These are phyloP conservation scores for Thraustotheca clavata DNA, from an alignment of 352 stramenopile genomes.

Conservation along the genomic window DNA sequence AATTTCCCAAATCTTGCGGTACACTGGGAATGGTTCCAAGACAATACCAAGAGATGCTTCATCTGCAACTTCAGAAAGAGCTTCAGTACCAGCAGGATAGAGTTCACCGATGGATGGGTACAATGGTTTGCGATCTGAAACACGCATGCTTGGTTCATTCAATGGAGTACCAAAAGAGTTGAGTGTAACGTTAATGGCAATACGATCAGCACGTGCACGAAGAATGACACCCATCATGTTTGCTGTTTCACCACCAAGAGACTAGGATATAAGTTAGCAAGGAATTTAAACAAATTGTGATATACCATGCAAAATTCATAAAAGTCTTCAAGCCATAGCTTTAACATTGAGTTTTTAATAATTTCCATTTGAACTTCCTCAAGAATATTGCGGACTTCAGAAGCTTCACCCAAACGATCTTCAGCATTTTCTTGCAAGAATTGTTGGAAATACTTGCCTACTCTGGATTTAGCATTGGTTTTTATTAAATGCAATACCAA, in stretches of 20 bases:
- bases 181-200: conserved; percentile 99
- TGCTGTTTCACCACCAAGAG: conserved; percentile 95
- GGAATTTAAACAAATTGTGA: not conserved
- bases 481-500: conserved; percentile 43
- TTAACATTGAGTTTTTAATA: conserved; percentile 98
- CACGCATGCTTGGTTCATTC: conserved; percentile 93
- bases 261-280: conserved; percentile 26
- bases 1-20: conserved; percentile 95
- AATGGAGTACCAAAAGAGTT: conserved; percentile 96
- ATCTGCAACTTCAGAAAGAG: conserved; percentile 89
- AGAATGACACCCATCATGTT: conserved; percentile 97
- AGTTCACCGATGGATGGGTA: conserved; percentile 97
- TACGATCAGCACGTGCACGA: conserved; percentile 92
- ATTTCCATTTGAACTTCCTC: conserved; percentile 99
- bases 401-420: conserved; percentile 75
- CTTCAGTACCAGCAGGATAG: conserved; percentile 95
- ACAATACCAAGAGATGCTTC: conserved; percentile 80
- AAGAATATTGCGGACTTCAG: conserved; percentile 92
- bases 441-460: conserved; percentile 95
- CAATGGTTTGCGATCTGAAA: conserved; percentile 94
- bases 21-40: conserved; percentile 93
- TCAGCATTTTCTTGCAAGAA: conserved; percentile 93
- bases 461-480: too few species aligned
- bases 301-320: conserved; percentile 89
- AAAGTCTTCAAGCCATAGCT: conserved; percentile 95